These are phyloP conservation scores for Colletotrichum limetticola DNA, from an alignment of 2,329 filamentous ascomycete genomes.

Conservation along the genomic window DNA sequence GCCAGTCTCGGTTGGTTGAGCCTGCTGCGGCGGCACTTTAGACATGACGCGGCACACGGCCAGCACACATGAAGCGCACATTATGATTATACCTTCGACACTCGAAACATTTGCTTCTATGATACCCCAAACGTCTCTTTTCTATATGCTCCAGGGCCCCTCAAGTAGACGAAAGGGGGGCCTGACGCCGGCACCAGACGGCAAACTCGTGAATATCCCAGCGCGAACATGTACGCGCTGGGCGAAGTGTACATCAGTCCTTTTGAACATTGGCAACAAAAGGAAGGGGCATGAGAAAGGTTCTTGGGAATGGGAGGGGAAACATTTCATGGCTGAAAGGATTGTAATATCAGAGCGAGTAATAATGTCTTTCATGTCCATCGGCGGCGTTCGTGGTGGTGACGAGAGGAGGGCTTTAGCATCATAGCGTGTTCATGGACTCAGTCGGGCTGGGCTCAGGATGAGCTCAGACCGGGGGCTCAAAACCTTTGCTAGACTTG, in stretches of 20 bases:
- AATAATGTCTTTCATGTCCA: background rate
- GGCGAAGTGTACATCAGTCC: background rate
- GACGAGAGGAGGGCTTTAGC: too few species aligned
- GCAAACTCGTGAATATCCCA: background rate
- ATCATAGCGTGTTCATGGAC: too few species aligned
- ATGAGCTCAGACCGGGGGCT: too few species aligned
- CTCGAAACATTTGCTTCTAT: background rate
- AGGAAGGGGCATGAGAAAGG: background rate
- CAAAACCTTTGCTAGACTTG: background rate
- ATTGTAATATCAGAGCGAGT: background rate
- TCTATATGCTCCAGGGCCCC: background rate
- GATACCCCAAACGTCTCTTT: background rate
- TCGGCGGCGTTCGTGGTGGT: background rate
- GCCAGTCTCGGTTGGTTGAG: background rate
- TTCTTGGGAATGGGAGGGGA: background rate
- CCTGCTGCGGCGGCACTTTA: background rate
- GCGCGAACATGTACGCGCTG: background rate
- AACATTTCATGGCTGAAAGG: background rate
- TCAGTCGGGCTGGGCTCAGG: too few species aligned
- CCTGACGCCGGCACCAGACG: background rate
- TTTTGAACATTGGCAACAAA: background rate
- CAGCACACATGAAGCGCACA: background rate
- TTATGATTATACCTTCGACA: background rate
- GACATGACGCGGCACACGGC: background rate
- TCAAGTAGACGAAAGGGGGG: background rate